These are phyloP conservation scores for Suillus cothurnatus DNA, from an alignment of 768 basidiomycete species.

Conservation along the genomic window DNA sequence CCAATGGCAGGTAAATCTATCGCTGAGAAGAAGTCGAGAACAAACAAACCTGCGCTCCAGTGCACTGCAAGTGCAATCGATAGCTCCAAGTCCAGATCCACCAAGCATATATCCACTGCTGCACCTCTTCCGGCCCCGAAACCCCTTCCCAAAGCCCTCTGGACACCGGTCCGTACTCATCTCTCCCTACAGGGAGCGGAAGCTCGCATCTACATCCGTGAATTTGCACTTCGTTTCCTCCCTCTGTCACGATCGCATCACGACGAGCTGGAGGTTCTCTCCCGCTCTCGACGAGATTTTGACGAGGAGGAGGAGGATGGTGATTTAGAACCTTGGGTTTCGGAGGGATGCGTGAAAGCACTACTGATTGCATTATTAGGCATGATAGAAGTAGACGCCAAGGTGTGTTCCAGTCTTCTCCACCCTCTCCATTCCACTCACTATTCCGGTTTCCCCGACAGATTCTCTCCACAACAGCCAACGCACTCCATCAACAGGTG, in stretches of 20 bases:
- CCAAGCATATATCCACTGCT: conserved; percentile 23
- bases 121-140: conserved; percentile 36
- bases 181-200: conserved; percentile 52
- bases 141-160: conserved; percentile 49
- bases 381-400: conserved; percentile 45
- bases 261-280: conserved; percentile 64
- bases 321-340: conserved; percentile 55
- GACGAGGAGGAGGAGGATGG: conserved; percentile 44
- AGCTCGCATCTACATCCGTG: conserved; percentile 69
- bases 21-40: conserved; percentile 18
- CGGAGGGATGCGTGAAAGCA: conserved; percentile 64
- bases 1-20: conserved; percentile 27
- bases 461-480: conserved; percentile 3
- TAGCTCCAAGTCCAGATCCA: conserved; percentile 18
- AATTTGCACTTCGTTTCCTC: conserved; percentile 72
- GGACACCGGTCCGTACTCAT: conserved; percentile 50
- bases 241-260: conserved; percentile 53
- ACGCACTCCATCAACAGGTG: not conserved
- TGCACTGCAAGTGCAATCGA: conserved; percentile 13
- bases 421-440: not conserved
- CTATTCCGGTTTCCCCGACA: not conserved
- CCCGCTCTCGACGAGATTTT: conserved; percentile 34
- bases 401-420: conserved; percentile 21
- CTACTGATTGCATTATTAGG: conserved; percentile 64
- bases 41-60: conserved; percentile 12